Evolutionary conservation across 73 alveolate species (phyloP).

Genomic region (Symbiodinium natans): DNA sequence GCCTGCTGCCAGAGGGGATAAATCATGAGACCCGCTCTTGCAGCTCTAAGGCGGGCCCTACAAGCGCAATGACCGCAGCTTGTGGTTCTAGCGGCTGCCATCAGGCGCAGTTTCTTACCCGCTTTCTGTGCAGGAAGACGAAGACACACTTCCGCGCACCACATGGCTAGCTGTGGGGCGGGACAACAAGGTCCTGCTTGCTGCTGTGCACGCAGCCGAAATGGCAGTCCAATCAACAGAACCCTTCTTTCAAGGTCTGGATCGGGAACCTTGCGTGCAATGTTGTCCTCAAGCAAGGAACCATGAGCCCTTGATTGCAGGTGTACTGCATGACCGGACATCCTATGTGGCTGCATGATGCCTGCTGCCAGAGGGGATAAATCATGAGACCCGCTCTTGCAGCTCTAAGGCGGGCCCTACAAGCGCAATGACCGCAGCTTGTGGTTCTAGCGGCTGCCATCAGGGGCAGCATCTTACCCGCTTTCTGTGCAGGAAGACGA

Average conservation of each 20-base stretch:
- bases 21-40: conserved; percentile 38
- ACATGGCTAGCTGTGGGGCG: conserved; percentile 73
- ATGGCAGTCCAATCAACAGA: conserved; percentile 55
- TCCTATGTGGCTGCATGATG: conserved; percentile 77
- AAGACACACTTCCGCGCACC: conserved; percentile 59
- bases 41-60: conserved; percentile 26
- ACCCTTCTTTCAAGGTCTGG: conserved; percentile 14
- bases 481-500: conserved; percentile 56
- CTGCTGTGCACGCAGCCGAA: conserved; percentile 36
- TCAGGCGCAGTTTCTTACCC: too few species aligned
- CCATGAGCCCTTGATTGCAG: too few species aligned
- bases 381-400: conserved; percentile 42
- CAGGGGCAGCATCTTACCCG: background rate
- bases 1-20: background rate
- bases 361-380: background rate
- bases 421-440: background rate
- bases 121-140: conserved; percentile 74
- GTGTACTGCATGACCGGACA: conserved; percentile 40
- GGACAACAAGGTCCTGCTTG: conserved; percentile 51
- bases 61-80: background rate
- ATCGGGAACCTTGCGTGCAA: conserved; percentile 44
- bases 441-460: background rate
- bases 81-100: background rate
- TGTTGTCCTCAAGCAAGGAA: background rate
- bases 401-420: conserved; percentile 17